phyloP scores from a whole-genome alignment of 2,329 filamentous ascomycete species.

The Harringtonia aguacate region DNA sequence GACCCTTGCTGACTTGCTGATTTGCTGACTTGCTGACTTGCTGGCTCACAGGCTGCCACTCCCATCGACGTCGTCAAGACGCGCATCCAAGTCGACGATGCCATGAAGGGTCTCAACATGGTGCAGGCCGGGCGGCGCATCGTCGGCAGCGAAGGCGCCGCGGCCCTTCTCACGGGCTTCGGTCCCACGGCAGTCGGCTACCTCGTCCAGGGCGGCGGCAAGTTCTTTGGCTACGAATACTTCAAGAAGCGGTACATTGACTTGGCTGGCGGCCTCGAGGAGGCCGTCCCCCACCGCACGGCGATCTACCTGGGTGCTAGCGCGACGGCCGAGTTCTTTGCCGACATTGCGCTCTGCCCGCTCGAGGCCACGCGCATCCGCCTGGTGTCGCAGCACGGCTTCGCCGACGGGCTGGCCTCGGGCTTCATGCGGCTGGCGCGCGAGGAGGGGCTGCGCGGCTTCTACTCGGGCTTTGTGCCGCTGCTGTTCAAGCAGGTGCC shows the following conservation, averaged over 20 bases:
- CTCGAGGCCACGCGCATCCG: constrained; percentile 74
- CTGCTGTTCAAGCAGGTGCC: constrained; percentile 84
- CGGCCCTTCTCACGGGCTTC: constrained; percentile 71
- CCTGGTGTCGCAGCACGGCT: constrained; percentile 72
- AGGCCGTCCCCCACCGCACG: constrained; percentile 32
- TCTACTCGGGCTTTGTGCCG: constrained; percentile 86
- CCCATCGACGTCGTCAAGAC: constrained; percentile 72
- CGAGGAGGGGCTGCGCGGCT: constrained; percentile 67
- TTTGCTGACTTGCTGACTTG: background rate
- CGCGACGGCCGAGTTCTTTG: constrained; percentile 59
- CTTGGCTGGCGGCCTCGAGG: constrained; percentile 43
- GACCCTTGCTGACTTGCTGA: background rate
- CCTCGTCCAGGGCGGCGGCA: constrained; percentile 81
- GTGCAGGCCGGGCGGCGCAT: constrained; percentile 70
- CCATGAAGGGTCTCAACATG: constrained; percentile 75
- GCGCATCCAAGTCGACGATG: constrained; percentile 80
- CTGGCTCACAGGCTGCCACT: constrained; percentile 31
- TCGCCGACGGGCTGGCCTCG: constrained; percentile 58
- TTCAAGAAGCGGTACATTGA: constrained; percentile 85
- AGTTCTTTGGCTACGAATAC: constrained; percentile 88
- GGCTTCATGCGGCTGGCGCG: constrained; percentile 67
- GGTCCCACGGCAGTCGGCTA: constrained; percentile 81
- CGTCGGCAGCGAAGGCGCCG: constrained; percentile 66
- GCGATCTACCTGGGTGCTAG: constrained; percentile 63
- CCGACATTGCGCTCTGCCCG: constrained; percentile 76